These are phyloP conservation scores for Hygrophorus russula DNA, from an alignment of 768 basidiomycete species.

Conservation along the genomic window DNA sequence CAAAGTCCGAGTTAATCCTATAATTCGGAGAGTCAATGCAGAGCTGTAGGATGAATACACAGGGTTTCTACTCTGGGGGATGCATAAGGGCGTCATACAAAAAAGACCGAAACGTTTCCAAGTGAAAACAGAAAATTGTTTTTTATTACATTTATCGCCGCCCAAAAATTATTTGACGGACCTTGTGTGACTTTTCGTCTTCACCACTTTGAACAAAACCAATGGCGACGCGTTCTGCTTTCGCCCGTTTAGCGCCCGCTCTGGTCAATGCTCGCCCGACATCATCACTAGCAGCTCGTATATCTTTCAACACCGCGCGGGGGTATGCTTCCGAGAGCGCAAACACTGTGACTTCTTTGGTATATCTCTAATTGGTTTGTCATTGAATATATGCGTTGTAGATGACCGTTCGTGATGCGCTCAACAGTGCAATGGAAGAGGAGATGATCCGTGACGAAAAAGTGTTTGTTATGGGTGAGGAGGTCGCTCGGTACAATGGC, in stretches of 20 bases:
- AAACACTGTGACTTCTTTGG: conserved; percentile 20
- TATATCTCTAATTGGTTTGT: not conserved
- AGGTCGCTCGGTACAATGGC: conserved; percentile 97
- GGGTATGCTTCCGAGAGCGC: conserved; percentile 54
- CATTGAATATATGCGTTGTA: conserved; percentile 16
- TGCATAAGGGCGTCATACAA: no score
- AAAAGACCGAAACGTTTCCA: no score
- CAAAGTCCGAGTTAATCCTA: no score
- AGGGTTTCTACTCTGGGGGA: no score
- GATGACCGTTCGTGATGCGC: conserved; percentile 98
- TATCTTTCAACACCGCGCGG: conserved; percentile 33
- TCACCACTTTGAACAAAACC: conserved; percentile 17
- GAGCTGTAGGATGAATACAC: no score
- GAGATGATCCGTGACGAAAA: conserved; percentile 95
- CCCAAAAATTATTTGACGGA: conserved; percentile 3
- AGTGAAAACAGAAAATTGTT: not conserved
- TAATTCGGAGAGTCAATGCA: no score
- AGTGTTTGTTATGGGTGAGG: conserved; percentile 94
- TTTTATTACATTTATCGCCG: not conserved
- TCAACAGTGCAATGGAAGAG: conserved; percentile 98
- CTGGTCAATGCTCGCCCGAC: conserved; percentile 39
- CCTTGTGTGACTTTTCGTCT: conserved; percentile 6
- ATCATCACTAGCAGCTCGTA: conserved; percentile 29
- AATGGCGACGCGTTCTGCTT: conserved; percentile 55
- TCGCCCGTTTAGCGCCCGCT: conserved; percentile 54